Base-by-base conservation (phyloP, 1,284 basidiomycete genomes). In the Porodaedalea pini region DNA sequence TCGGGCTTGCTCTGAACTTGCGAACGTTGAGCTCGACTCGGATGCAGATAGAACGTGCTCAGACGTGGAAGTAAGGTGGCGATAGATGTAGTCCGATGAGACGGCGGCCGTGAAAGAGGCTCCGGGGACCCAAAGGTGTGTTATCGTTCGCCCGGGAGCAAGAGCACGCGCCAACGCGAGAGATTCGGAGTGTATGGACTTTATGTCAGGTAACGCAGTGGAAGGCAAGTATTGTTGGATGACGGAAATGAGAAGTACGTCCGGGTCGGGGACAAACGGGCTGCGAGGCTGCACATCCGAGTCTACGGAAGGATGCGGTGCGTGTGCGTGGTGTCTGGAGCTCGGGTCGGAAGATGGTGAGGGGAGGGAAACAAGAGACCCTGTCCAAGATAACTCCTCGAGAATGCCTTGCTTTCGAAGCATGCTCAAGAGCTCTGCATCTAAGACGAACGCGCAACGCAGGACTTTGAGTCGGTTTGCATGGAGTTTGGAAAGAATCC, bases 41-140 rank as follows among this genome's bases (percentile, higher is more conserved):
- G 4, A 17, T 43, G 15, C 48, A 23, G 19, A 13, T n/a, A 25
- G 2, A 17, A 15, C 15, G 19, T n/a, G 27, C 27, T 8, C 23
- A 10, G 25, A 27, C 13, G n/a, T 15, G 17, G 37, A 17, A 21
- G 44, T 31, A 19, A 51, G n/a, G 36, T 40, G 31, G 39, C 29
- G 17, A 44, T 51, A 41, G 2, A 48, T 15, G 47, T 21, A 51
- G 32, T 57, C 47, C 34, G 36, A 41, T 19, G 55, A n/a, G 25
- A 36, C 19, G 13, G 25, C 21, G 2, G 48, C 41, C n/a, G 47
- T 19, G 19, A 57, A 57, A 11, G 55, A 49, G 8, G 47, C 47
- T 4, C 55, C 56, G 6, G 56, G 49, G 11, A 58, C 43, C 56
- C 56, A 58, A 6, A 58, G 13, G 34, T 58, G 56, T 40, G 56